Base-by-base conservation (phyloP, 306 rosid species). In the Comarum palustre region DNA sequence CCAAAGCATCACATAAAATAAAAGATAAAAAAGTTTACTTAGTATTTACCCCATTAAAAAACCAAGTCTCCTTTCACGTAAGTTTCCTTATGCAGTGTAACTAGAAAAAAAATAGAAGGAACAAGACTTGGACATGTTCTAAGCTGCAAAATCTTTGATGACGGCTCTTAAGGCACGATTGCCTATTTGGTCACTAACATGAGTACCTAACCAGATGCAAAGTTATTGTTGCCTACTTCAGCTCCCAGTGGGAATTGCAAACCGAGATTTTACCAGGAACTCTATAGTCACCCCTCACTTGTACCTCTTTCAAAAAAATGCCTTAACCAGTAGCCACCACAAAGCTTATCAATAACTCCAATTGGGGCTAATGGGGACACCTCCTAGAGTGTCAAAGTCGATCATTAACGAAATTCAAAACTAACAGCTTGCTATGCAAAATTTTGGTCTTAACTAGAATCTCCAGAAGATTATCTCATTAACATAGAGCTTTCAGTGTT, bases 131-230 rank as follows among this genome's bases (percentile, higher is more conserved):
- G 38, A 14, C 34, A 27, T 58, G 38, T 58, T 13, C 31, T 14
- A 27, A 58, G 64, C 64, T 25, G 64, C 64, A 58, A 27, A 58
- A 58, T 58, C 38, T 27, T 32, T 58, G n/a, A 58, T 58, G 64
- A 27, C 64, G 5, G 64, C 19, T 58, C 63, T 27, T 13, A 5
- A 5, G 16, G 64, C 3, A 58, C 27, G 32, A 58, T 27, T 58
- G 19, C 38, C 20, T 27, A 58, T 13, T 15, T 27, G 9, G 14
- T 27, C 10, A 5, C 27, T 17, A 10, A 14, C 39, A 55, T 16
- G 16, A 55, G 32, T 55, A 4, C 32, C 61, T 24, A 22, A 20
- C 11, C 60, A 54, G 15, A 54, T 54, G 31, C 59, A 54, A 31
- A 22, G 60, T 12, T 22, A 24, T 24, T 22, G 16, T 10, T 55